These are phyloP conservation scores for Zymoseptoria ardabiliae DNA, from an alignment of 2,329 filamentous ascomycete genomes.

Conservation along the genomic window DNA sequence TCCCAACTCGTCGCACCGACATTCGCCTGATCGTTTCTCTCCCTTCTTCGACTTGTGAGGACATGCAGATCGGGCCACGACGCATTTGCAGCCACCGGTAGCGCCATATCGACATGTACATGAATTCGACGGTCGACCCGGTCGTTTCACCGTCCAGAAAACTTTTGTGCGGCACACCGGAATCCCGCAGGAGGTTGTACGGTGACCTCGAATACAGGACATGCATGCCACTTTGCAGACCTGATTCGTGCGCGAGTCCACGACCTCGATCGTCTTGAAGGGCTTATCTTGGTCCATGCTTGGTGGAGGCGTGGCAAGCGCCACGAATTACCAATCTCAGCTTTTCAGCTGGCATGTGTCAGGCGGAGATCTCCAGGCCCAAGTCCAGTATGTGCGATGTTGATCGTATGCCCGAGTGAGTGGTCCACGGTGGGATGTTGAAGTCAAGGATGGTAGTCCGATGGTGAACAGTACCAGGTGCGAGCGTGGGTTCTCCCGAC, in stretches of 20 bases:
- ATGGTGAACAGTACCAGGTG: background rate
- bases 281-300: constrained; percentile 26
- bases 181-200: constrained; percentile 30
- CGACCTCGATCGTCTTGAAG: constrained; percentile 31
- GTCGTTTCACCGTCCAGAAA: constrained; percentile 31
- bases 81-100: constrained; percentile 29
- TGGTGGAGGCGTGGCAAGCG: background rate
- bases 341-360: background rate
- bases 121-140: constrained; percentile 28
- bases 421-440: background rate
- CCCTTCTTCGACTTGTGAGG: constrained; percentile 30
- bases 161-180: constrained; percentile 29
- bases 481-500: background rate
- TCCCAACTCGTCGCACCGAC: constrained; percentile 30
- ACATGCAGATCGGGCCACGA: constrained; percentile 26
- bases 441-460: background rate
- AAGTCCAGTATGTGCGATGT: background rate
- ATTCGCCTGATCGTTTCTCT: constrained; percentile 28
- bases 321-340: background rate
- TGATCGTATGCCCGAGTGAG: background rate
- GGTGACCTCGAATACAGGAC: constrained; percentile 31
- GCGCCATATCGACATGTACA: constrained; percentile 29
- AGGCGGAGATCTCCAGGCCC: background rate
- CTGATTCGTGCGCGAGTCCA: constrained; percentile 26
- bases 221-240: constrained; percentile 31